Evolutionary conservation across 306 rosid genomes (phyloP).

Genomic region (Morella rubra): DNA sequence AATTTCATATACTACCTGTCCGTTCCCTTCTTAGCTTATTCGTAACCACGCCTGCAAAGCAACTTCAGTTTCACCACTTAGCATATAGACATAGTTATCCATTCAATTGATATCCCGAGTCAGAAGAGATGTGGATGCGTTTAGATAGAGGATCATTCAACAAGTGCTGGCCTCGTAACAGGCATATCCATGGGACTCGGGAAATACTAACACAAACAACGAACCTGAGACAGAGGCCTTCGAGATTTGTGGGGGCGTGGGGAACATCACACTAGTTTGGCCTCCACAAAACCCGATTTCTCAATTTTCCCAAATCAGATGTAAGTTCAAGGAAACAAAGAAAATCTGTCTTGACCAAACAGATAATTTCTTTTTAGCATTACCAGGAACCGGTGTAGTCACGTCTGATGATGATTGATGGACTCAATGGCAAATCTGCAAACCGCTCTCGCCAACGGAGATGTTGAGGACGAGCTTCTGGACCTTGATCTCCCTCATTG

Average conservation of each 20-base stretch:
- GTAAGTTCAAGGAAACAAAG: not conserved
- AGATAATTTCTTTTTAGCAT: not conserved
- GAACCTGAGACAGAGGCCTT: not conserved
- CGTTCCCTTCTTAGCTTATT: no score
- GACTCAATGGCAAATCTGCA: constrained; percentile 85
- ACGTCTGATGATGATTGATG: constrained; percentile 61
- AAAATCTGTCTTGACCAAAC: not conserved
- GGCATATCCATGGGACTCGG: not conserved
- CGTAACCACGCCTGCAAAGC: no score
- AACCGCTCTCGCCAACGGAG: constrained; percentile 79
- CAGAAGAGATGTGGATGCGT: no score
- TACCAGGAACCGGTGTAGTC: constrained; percentile 21
- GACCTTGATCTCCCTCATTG: constrained; percentile 80
- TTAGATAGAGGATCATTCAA: not conserved
- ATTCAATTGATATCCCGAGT: no score
- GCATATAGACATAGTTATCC: no score
- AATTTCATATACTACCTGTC: no score
- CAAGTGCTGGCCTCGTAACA: not conserved
- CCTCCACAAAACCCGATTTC: not conserved
- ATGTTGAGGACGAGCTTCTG: constrained; percentile 81
- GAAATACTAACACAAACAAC: not conserved
- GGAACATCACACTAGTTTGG: not conserved
- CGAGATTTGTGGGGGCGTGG: not conserved
- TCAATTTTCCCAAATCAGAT: no score
- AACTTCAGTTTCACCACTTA: no score